Conservation (phyloP, 768 basidiomycete genomes). For the Mycena amicta region DNA sequence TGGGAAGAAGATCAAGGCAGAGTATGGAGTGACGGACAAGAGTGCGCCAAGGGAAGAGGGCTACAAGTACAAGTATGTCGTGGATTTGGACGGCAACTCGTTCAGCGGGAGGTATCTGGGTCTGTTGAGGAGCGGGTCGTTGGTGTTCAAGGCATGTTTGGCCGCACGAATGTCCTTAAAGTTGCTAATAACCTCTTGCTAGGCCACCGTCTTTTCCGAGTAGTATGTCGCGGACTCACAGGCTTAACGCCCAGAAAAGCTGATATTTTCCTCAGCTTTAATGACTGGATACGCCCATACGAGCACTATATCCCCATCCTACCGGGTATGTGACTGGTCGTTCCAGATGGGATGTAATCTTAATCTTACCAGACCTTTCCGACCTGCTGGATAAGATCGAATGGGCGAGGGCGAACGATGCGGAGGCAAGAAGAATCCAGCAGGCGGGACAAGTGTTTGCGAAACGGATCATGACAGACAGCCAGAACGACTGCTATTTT, state of each 20-base stretch:
- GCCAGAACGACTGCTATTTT: too few relatives aligned
- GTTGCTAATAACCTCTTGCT: too few relatives aligned
- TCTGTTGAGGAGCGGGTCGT: not conserved
- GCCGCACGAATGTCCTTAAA: not conserved
- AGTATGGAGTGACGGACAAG: not conserved
- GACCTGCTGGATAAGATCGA: conserved; percentile 3
- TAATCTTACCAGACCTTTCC: too few relatives aligned
- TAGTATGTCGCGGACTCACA: too few relatives aligned
- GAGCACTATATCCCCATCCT: conserved; percentile 2
- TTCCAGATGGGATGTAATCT: too few relatives aligned
- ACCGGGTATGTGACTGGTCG: too few relatives aligned
- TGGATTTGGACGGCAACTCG: not conserved
- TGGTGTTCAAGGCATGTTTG: not conserved
- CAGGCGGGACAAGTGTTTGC: not conserved
- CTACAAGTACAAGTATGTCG: not conserved
- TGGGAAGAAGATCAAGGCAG: not conserved
- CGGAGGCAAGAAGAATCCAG: not conserved
- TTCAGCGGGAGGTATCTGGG: not conserved
- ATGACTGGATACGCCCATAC: not conserved
- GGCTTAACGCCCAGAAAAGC: too few relatives aligned
- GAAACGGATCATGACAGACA: not conserved
- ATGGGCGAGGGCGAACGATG: not conserved
- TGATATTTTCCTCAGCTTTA: too few relatives aligned
- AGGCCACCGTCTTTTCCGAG: conserved; percentile 1
- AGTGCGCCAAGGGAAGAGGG: not conserved